Conservation (phyloP, 1,139 yeast genomes). For the Taiozyma sp. region DNA sequence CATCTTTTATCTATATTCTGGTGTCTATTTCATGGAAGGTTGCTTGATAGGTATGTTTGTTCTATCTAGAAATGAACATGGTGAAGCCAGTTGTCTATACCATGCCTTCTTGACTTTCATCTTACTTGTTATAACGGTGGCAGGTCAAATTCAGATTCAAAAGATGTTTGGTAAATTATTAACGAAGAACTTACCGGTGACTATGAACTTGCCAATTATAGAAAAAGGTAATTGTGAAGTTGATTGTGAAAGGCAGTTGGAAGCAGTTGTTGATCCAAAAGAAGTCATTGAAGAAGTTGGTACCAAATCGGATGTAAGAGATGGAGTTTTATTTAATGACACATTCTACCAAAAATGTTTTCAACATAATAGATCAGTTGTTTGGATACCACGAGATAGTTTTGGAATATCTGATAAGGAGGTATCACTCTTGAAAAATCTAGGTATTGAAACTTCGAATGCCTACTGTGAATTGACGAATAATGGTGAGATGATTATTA, state of each 20-base stretch:
- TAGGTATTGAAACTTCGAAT: slow-evolving; percentile 26
- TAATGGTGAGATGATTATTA: slow-evolving; percentile 23
- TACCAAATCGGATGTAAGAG: slow-evolving; percentile 4
- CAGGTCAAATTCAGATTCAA: slow-evolving; percentile 35
- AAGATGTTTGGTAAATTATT: slow-evolving; percentile 25
- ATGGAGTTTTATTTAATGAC: slow-evolving; percentile 14
- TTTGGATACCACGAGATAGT: slow-evolving; percentile 37
- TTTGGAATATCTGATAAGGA: slow-evolving; percentile 27
- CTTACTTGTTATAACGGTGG: slow-evolving; percentile 35
- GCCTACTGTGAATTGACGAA: slow-evolving; percentile 22
- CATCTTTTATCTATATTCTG: slow-evolving; percentile 68
- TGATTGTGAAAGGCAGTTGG: neutral
- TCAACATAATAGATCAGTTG: slow-evolving; percentile 16
- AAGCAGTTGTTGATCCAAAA: neutral
- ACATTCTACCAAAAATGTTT: slow-evolving; percentile 22
- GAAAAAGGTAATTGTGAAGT: neutral
- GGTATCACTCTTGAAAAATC: slow-evolving; percentile 19
- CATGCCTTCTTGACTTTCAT: slow-evolving; percentile 47
- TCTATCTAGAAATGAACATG: slow-evolving; percentile 44
- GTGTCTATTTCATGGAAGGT: slow-evolving; percentile 74
- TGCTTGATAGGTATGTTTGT: slow-evolving; percentile 74
- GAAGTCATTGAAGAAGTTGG: slow-evolving; percentile 1
- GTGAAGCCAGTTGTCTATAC: slow-evolving; percentile 30
- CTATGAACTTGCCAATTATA: slow-evolving; percentile 5
- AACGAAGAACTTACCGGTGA: slow-evolving; percentile 24